Evolutionary conservation across 2,329 filamentous ascomycete genomes (phyloP).

Genomic region (Exophiala spinifera): DNA sequence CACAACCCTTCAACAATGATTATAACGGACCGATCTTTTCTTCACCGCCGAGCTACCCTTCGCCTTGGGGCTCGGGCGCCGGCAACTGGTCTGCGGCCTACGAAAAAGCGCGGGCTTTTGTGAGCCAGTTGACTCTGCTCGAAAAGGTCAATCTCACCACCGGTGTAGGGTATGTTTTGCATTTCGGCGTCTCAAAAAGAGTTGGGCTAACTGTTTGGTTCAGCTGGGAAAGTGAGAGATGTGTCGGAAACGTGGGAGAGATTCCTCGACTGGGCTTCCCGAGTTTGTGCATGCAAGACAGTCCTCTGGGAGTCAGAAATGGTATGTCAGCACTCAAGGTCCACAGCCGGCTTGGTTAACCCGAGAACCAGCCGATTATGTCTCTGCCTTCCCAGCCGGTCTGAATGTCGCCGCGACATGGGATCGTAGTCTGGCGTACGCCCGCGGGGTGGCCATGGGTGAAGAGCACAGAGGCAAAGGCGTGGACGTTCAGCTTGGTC

Average conservation of each 20-base stretch:
- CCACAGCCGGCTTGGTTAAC: slow-evolving; percentile 10
- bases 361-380: slow-evolving; percentile 63
- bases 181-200: background rate
- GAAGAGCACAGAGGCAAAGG: slow-evolving; percentile 72
- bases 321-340: slow-evolving; percentile 38
- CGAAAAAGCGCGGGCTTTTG: slow-evolving; percentile 70
- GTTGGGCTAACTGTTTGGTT: slow-evolving; percentile 17
- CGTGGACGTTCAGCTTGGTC: slow-evolving; percentile 71
- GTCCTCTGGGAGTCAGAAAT: slow-evolving; percentile 74
- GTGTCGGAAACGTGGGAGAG: slow-evolving; percentile 67
- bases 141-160: slow-evolving; percentile 97
- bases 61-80: slow-evolving; percentile 76
- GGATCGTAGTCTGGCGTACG: slow-evolving; percentile 67
- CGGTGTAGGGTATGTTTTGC: slow-evolving; percentile 67
- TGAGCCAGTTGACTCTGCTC: slow-evolving; percentile 74
- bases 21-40: slow-evolving; percentile 32
- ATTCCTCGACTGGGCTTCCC: slow-evolving; percentile 60
- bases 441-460: slow-evolving; percentile 70
- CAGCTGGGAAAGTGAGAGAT: slow-evolving; percentile 67
- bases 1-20: slow-evolving; percentile 24
- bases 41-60: slow-evolving; percentile 73
- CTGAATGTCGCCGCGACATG: slow-evolving; percentile 80
- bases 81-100: slow-evolving; percentile 77
- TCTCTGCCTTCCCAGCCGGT: slow-evolving; percentile 76
- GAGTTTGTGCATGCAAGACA: slow-evolving; percentile 81